Base-by-base conservation (phyloP, 2,329 filamentous ascomycete genomes). In the Calonectria leucothoes region DNA sequence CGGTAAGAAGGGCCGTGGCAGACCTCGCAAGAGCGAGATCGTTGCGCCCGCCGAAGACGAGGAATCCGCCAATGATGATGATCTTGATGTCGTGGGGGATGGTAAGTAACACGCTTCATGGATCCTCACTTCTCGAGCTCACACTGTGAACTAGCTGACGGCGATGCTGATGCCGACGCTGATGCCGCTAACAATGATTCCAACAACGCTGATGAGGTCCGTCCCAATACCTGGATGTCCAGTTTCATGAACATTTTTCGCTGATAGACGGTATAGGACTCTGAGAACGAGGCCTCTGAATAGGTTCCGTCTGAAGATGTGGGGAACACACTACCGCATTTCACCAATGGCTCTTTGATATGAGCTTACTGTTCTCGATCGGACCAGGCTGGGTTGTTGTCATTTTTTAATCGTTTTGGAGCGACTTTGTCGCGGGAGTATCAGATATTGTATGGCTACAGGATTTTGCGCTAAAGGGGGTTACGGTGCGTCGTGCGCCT, bases 21-120 rank as follows among this genome's bases (percentile, higher is more conserved):
- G 85, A 15, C 84, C 84, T 57, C 79, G 81, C 73, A 84, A 82
- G 76, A 73, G 75, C 71, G 70, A 68, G 11, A 35, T 39, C 3
- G 39, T 71, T 4, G 76, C 81, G 61, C 70, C 74, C 7, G 83
- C 82, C 57, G 82, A 81, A 17, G 81, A 81, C 27, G 75, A 76
- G 51, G 76, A 61, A 17, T 55, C 42, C 20, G 70, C 39, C 8
- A 37, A 72, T 3, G 72, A 76, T 10, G 65, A 70, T 10, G 57
- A 68, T n/a, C 20, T 74, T 1, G 79, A 71, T 49, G 75, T 69
- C 48, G 76, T 65, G 11, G 77, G 37, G 55, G 75, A 23, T 69
- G 74, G 65, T 71, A 71, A 74, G 66, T 67, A 65, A n/a, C 29
- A 27, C 52, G 29, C 57, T 59, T 67, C 61, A 25, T 27, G 6